These are phyloP conservation scores for Osmanthus fragrans DNA, from an alignment of 257 asterid species.

Conservation along the genomic window DNA sequence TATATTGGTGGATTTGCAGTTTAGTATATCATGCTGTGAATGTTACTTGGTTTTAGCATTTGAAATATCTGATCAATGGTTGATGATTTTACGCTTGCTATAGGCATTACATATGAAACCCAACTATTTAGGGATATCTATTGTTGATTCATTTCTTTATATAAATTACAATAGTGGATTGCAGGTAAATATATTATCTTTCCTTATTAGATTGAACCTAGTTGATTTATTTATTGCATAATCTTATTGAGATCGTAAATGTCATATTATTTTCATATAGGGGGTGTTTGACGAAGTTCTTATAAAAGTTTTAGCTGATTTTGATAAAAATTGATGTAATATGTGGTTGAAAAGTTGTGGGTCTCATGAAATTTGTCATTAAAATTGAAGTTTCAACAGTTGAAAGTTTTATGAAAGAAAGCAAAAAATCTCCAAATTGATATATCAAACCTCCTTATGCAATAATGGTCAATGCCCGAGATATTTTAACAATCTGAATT, in stretches of 20 bases:
- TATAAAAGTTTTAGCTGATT: too few relatives aligned
- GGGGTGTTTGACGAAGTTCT: too few relatives aligned
- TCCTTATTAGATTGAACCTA: not conserved
- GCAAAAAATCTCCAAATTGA: not conserved
- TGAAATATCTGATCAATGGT: not conserved
- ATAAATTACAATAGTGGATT: not conserved
- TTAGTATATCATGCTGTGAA: not conserved
- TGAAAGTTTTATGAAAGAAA: too few relatives aligned
- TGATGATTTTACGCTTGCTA: not conserved
- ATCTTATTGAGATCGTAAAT: not conserved
- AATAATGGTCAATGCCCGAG: not conserved
- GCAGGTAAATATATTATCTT: not conserved
- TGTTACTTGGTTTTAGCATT: not conserved
- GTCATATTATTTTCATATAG: too few relatives aligned
- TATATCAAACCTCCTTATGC: not conserved
- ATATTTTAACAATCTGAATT: not conserved
- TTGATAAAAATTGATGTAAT: too few relatives aligned
- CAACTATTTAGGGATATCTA: not conserved
- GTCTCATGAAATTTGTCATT: too few relatives aligned
- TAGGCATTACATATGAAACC: not conserved
- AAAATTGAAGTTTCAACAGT: too few relatives aligned
- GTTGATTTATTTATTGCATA: not conserved
- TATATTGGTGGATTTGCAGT: not conserved
- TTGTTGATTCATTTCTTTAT: not conserved
- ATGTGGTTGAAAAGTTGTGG: too few relatives aligned